A percentile compares a stretch with the other conserved stretches of the same genome.
These are phyloP conservation scores for Platanthera zijinensis DNA, from an alignment of 106 monocot species.

Conservation along the genomic window DNA sequence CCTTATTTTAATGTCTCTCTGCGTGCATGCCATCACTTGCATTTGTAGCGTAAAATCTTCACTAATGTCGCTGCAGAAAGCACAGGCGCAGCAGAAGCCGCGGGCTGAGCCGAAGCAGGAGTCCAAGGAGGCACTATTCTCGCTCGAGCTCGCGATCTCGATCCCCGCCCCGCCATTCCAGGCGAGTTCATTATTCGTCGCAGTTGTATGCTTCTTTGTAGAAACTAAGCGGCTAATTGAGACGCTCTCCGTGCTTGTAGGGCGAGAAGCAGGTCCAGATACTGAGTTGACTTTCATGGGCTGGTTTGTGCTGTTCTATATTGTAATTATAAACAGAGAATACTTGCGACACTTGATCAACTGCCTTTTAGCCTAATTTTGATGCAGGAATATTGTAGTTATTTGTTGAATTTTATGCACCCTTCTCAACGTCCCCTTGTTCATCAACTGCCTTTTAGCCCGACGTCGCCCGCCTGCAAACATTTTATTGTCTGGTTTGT, in stretches of 20 bases:
- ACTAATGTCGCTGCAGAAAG: constrained; percentile 6
- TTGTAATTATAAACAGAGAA: too few relatives aligned
- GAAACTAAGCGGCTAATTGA: background rate
- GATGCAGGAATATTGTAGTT: too few relatives aligned
- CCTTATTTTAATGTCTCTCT: too few relatives aligned
- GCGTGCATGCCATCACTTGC: too few relatives aligned
- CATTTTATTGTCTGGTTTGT: too few relatives aligned
- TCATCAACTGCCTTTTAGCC: too few relatives aligned
- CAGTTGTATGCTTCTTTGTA: background rate
- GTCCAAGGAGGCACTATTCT: constrained; percentile 12
- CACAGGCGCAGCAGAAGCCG: constrained; percentile 9
- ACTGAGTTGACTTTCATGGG: background rate
- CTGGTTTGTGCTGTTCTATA: background rate
- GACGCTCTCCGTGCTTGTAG: constrained; percentile 1
- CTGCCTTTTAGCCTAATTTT: too few relatives aligned
- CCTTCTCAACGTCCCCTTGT: too few relatives aligned
- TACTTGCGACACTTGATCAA: too few relatives aligned
- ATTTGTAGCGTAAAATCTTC: too few relatives aligned
- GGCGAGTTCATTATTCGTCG: background rate
- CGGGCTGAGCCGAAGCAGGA: constrained; percentile 9
- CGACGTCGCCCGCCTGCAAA: too few relatives aligned
- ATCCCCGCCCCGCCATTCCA: constrained; percentile 1
- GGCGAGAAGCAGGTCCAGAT: constrained; percentile 10
- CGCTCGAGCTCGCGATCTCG: constrained; percentile 6
- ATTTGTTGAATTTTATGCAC: too few relatives aligned